These are phyloP conservation scores for Pythium periplocum DNA, from an alignment of 352 stramenopile species.

Conservation along the genomic window DNA sequence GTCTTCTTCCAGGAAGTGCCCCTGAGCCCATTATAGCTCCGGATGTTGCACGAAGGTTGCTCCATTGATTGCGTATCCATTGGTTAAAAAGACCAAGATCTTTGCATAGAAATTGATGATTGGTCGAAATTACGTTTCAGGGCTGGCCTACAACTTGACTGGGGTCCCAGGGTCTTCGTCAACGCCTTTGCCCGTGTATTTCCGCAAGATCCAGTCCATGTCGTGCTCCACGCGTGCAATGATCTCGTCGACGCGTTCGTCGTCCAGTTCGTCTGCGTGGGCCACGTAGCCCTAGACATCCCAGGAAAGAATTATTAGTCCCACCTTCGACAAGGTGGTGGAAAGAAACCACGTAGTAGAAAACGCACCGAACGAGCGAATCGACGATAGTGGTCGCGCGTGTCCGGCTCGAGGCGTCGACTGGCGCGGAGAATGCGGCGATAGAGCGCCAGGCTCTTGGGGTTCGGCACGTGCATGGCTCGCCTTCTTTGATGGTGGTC, in stretches of 20 bases:
- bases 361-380: conserved; percentile 33
- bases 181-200: conserved; percentile 25
- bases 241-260: conserved; percentile 28
- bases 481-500: too few species aligned
- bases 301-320: not conserved
- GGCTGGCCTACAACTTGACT: too few species aligned
- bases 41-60: too few species aligned
- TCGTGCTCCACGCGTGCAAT: conserved; percentile 30
- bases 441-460: conserved; percentile 31
- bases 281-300: conserved; percentile 27
- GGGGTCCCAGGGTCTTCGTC: not conserved
- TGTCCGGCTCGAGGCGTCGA: conserved; percentile 31
- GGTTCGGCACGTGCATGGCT: conserved; percentile 9
- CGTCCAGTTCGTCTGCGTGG: conserved; percentile 29
- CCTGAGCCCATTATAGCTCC: too few species aligned
- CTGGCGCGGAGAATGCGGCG: conserved; percentile 38
- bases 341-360: not conserved
- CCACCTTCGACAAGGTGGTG: not conserved
- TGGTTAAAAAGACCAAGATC: too few species aligned
- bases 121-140: too few species aligned
- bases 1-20: too few species aligned
- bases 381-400: conserved; percentile 36
- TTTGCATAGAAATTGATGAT: too few species aligned
- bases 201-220: conserved; percentile 41
- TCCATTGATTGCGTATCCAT: too few species aligned